These are phyloP conservation scores for Pythium oligandrum DNA, from an alignment of 352 stramenopile genomes.

Conservation along the genomic window DNA sequence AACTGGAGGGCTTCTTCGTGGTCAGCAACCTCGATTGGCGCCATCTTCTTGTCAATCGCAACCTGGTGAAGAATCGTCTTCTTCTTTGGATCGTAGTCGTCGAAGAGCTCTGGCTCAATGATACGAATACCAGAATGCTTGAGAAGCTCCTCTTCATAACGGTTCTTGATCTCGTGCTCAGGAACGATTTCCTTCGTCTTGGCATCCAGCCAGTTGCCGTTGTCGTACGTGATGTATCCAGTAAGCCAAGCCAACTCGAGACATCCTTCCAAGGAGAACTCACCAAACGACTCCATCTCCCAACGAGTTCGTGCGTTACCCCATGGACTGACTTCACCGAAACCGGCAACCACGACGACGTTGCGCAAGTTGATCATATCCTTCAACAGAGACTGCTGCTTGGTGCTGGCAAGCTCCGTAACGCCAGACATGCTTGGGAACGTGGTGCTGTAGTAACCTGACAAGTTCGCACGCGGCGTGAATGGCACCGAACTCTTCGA, in stretches of 20 bases:
- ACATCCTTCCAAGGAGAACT: slow-evolving; percentile 87
- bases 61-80: slow-evolving; percentile 86
- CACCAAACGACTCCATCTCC: slow-evolving; percentile 89
- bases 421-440: slow-evolving; percentile 58
- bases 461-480: slow-evolving; percentile 59
- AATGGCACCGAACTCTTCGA: slow-evolving; percentile 17
- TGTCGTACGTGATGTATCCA: slow-evolving; percentile 76
- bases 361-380: slow-evolving; percentile 83
- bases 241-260: slow-evolving; percentile 87
- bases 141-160: slow-evolving; percentile 80
- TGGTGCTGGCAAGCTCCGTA: slow-evolving; percentile 24
- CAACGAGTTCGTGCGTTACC: slow-evolving; percentile 82
- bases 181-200: slow-evolving; percentile 73
- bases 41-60: slow-evolving; percentile 86
- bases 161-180: slow-evolving; percentile 72
- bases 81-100: slow-evolving; percentile 85
- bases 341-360: slow-evolving; percentile 81
- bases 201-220: slow-evolving; percentile 81
- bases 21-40: slow-evolving; percentile 81
- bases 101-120: slow-evolving; percentile 82
- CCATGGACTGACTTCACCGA: slow-evolving; percentile 84
- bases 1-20: slow-evolving; percentile 82
- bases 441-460: slow-evolving; percentile 61
- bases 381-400: slow-evolving; percentile 39
- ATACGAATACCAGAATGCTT: slow-evolving; percentile 80